Evolutionary conservation across 192 early-diverging fungal genomes (phyloP), one percentile per base, ranked within the genome.

Genomic region (Backusella westeae): DNA sequence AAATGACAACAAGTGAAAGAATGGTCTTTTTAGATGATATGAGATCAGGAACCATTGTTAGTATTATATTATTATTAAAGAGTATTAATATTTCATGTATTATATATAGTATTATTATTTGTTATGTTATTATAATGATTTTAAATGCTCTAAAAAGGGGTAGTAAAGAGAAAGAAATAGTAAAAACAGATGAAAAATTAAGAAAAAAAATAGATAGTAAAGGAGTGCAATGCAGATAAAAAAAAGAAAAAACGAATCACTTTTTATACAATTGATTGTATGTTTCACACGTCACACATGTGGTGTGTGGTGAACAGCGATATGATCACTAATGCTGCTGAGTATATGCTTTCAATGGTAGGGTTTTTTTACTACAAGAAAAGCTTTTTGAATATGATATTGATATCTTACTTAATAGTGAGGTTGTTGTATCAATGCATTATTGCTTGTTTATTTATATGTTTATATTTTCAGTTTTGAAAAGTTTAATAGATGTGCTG

Each of bases 191-290:
- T 23, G 23, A 59, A 59, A 59, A 59, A 23, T 12, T 8, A 53
- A 23, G 5, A 23, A 9, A 53, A 59, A 59, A 59, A 23, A 26
- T 23, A 59, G 53, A 23, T 59, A 59, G n/a, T 59, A 59, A 59
- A 59, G 53, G 53, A 59, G 23, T 59, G 53, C 23, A 59, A 59
- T 59, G 53, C 53, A 59, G 53, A 59, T 59, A 21, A 23, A 59
- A 23, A 59, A 59, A 53, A 53, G 6, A 23, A 63, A 63, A 63
- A 63, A 63, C 23, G 56, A 63, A 63, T 63, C 56, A 63, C 56
- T 63, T 26, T 53, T 29, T 29, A 63, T 63, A 29, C 23, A 23
- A 14, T 63, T 29, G 23, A 63, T 12, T n/a, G 15, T 63, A 63
- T 63, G 56, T 63, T 63, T 63, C 56, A 63, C 56, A 29, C 1